Base-by-base conservation (phyloP, 1,139 yeast genomes). In the Blastobotrys raffinosifermentans region DNA sequence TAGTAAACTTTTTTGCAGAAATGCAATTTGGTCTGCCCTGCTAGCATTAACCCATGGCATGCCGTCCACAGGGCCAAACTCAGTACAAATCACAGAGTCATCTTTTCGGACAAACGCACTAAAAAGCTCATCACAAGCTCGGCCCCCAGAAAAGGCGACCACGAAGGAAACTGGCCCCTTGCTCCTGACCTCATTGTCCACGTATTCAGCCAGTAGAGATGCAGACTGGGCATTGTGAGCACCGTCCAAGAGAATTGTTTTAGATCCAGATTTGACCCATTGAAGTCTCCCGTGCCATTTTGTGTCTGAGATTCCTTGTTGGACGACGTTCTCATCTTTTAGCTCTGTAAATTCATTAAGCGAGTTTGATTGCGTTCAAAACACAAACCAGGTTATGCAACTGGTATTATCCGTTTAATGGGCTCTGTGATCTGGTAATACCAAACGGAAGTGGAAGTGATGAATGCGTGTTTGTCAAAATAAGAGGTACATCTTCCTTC, bases 201-300 rank as follows among this genome's bases (percentile, higher is more conserved):
- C 53, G 48, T 64, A 77, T 30, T 63, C 61, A 0, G 70, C 72
- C 26, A 91, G 64, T 50, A 81, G 86, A 18, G 64, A 60, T 0
- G 96, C 94, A 0, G 96, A 94, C 46, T 80, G 77, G 14, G 76
- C 77, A 54, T 91, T 91, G 57, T 91, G 98, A 0, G 97, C 97
- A 2, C 98, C 98, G 60, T 91, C 98, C 2, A 87, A 50, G 5
- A 86, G 58, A 0, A 80, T 61, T 60, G 1, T 82, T 82, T 3
- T 81, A n/a, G n/a, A n/a, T n/a, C n/a, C n/a, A n/a, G n/a, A n/a
- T n/a, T n/a, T n/a, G 10, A 54, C 19, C 54, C 52, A 51, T 39
- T 66, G 67, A 31, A 66, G 46, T 8, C 70, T 45, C 2, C 71
- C 70, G 0, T 67, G 68, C 70, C 70, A 66, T 7, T 34, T 26